Evolutionary conservation across 257 asterid species (phyloP).

Genomic region (Vinca minor): DNA sequence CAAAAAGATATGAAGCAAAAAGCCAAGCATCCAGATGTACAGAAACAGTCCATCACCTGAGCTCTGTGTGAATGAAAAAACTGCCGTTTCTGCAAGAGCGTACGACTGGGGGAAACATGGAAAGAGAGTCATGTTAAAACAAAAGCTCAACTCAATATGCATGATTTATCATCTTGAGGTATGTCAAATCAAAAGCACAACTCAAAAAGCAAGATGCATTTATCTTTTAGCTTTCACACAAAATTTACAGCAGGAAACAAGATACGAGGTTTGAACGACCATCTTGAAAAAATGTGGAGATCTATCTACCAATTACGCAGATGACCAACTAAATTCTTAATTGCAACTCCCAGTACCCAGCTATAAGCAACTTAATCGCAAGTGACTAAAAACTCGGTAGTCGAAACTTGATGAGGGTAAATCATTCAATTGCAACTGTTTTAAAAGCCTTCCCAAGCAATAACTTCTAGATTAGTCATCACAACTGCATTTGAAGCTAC

Average conservation of each 20-base stretch:
- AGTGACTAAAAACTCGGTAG: too few relatives aligned
- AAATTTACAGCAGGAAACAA: background rate
- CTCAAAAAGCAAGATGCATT: background rate
- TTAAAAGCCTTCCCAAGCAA: background rate
- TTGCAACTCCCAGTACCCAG: background rate
- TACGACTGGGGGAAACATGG: constrained; percentile 45
- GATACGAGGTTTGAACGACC: too few relatives aligned
- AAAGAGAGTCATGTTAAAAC: background rate
- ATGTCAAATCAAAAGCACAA: too few relatives aligned
- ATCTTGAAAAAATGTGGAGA: too few relatives aligned
- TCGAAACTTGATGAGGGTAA: too few relatives aligned
- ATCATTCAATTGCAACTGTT: too few relatives aligned
- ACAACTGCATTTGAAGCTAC: background rate
- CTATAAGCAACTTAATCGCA: too few relatives aligned
- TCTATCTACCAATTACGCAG: too few relatives aligned
- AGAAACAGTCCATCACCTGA: constrained; percentile 50
- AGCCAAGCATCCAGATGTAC: constrained; percentile 10
- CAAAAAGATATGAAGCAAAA: background rate
- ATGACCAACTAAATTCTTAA: too few relatives aligned
- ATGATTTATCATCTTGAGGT: background rate
- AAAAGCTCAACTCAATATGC: constrained; percentile 2
- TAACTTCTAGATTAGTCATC: background rate
- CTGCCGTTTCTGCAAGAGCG: constrained; percentile 89
- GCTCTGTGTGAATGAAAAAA: constrained; percentile 99
- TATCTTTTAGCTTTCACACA: background rate